Base-by-base conservation (phyloP, 2,329 filamentous ascomycete genomes). In the Arthrobotrys conoides region DNA sequence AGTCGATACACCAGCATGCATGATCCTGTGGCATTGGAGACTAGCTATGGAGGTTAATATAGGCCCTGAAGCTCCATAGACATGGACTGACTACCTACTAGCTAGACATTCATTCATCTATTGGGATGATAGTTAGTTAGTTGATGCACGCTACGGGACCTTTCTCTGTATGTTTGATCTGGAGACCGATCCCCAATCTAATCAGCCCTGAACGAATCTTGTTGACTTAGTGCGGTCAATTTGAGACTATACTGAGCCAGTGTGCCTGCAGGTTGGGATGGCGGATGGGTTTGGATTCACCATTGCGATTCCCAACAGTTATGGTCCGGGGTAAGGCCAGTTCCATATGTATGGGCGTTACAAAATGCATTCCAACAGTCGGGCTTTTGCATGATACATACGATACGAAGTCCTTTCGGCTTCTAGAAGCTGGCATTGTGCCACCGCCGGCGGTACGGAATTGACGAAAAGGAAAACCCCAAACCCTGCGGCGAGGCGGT, bases 281-380 rank as follows among this genome's bases (percentile, higher is more conserved):
- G 36, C 44, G 44, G 24, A 72, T 57, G 36, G 48, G 14, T 49
- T 48, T 61, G 57, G 53, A 38, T 59, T 59, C 53, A 59, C 53
- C 33, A 44, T 59, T 59, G 66, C 36, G 49, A 72, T 72, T 72
- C 69, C 69, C 69, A 72, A 72, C 69, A 72, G 69, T 65, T 72
- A 72, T 72, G 41, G 51, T 41, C 49, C 22, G 59, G 59, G 33
- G 48, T 71, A 51, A 33, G 53, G 53, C 22, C 48, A 51, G 5
- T 16, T 51, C 20, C 10, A 61, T 24, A 55, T 55, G 65, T 53
- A 67, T 30, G 65, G 18, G 24, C 55, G 44, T 51, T 71, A 51
- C 55, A 38, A 71, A 41, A 46, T 51, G 59, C 69, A 72, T 46
- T 64, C 55, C 57, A 27, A 48, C 65, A 68, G 27, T 51, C 41